These are phyloP conservation scores for Flaveria linearis DNA, from an alignment of 129 eudicot species.

Conservation along the genomic window DNA sequence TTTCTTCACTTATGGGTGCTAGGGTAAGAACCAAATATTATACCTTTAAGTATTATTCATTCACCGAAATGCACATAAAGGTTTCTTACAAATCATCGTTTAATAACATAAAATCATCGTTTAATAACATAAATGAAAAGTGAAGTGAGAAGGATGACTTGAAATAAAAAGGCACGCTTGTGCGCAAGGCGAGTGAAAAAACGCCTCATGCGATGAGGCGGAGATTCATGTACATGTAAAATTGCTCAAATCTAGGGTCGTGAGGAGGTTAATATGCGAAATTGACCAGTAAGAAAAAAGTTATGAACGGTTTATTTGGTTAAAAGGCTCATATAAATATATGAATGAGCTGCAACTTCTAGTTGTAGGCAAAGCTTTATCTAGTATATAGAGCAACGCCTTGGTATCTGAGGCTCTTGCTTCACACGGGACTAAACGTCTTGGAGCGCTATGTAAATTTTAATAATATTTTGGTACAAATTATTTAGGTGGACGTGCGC, in stretches of 20 bases:
- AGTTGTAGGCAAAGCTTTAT: too few species aligned
- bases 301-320: too few species aligned
- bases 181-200: too few species aligned
- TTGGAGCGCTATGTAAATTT: not conserved
- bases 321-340: too few species aligned
- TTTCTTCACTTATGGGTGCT: constrained; percentile 95
- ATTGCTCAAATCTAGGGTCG: too few species aligned
- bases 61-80: not conserved
- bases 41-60: not conserved
- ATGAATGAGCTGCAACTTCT: too few species aligned
- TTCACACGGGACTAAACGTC: not conserved
- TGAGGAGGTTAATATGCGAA: too few species aligned
- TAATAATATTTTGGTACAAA: constrained; percentile 17
- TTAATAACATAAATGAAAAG: not conserved
- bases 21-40: constrained; percentile 53
- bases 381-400: too few species aligned
- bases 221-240: too few species aligned
- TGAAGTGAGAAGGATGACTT: not conserved
- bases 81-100: not conserved
- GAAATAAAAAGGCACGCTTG: not conserved
- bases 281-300: too few species aligned
- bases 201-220: not conserved
- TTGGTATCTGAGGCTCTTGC: too few species aligned
- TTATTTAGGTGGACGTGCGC: constrained; percentile 73
- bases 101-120: not conserved